Conservation (phyloP, 352 stramenopile species). For the Blastocystis sp. region DNA sequence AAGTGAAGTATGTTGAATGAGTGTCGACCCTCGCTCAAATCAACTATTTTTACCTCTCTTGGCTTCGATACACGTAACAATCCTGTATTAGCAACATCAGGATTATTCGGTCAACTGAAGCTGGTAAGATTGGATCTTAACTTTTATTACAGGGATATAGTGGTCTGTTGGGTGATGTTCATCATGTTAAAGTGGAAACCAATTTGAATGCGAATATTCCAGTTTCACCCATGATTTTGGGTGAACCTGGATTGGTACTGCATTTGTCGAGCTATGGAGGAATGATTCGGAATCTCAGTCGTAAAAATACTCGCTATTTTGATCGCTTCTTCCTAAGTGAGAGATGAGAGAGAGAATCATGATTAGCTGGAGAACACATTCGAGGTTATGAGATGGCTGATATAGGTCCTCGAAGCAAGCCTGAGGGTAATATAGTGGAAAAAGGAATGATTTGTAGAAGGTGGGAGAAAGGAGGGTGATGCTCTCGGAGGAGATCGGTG, state of each 20-base stretch:
- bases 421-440: background rate
- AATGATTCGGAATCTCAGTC: background rate
- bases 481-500: slow-evolving; percentile 21
- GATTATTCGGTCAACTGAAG: background rate
- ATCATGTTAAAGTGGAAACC: background rate
- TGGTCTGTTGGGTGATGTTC: slow-evolving; percentile 31
- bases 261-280: slow-evolving; percentile 10
- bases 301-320: background rate
- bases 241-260: background rate
- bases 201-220: background rate
- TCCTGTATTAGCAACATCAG: background rate
- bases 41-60: background rate
- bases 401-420: background rate
- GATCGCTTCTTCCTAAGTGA: slow-evolving; percentile 42
- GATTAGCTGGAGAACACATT: slow-evolving; percentile 44
- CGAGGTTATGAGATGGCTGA: slow-evolving; percentile 35
- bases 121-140: background rate
- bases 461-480: slow-evolving; percentile 18
- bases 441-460: background rate
- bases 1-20: background rate
- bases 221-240: background rate
- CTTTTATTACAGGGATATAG: background rate
- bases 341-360: background rate
- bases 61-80: slow-evolving; percentile 13
- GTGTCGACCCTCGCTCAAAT: slow-evolving; percentile 47